Evolutionary conservation across 495 filamentous ascomycete species (phyloP), one percentile per base, ranked within the genome.

Genomic region (Penicillium riverlandense): DNA sequence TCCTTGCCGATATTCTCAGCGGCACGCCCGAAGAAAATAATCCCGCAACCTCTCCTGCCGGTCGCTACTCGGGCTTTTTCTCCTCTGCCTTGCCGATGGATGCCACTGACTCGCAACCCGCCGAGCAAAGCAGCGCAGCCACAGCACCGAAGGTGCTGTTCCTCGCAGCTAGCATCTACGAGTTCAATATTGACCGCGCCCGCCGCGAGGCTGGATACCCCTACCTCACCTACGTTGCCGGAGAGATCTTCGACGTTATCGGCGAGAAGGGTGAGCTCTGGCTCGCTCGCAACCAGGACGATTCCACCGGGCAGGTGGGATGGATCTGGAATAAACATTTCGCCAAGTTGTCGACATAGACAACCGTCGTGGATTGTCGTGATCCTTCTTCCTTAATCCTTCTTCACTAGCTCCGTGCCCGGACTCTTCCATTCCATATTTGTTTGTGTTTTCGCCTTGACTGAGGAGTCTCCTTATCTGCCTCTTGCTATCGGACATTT

Each of bases 271-370:
- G 92, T 40, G 92, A 97, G 68, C 82, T 97, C 11, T 98, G 92
- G 94, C 82, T 98, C 29, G 92, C 92, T 7, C 86, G 84, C 58
- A 98, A 98, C 57, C 92, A 98, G 63, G 92, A 98, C 59, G 94
- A 98, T 63, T 67, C 76, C 4, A 70, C 67, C 12, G 73, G 79
- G 15, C 71, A 79, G 48, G 78, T 96, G n/a, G 92, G 92, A 35
- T 98, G 92, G 92, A 95, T 98, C 49, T 98, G 92, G 92, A 92
- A 86, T 54, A 94, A 95, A 59, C 92, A 98, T 67, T 97, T 98
- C 68, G 87, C 85, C 38, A 87, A 86, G 45, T 58, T 89, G 48
- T 82, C 82, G 7, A 53, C 45, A 16, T 65, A 44, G 55, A 31
- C 9, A 9, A n/a, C 35, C 29, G 11, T 27, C 12, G 27, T 29